A percentile compares a stretch with the other conserved stretches of the same genome.
phyloP scores from a whole-genome alignment of 2,329 filamentous ascomycete genomes.

The Paecilomyces dactylethromorphus region DNA sequence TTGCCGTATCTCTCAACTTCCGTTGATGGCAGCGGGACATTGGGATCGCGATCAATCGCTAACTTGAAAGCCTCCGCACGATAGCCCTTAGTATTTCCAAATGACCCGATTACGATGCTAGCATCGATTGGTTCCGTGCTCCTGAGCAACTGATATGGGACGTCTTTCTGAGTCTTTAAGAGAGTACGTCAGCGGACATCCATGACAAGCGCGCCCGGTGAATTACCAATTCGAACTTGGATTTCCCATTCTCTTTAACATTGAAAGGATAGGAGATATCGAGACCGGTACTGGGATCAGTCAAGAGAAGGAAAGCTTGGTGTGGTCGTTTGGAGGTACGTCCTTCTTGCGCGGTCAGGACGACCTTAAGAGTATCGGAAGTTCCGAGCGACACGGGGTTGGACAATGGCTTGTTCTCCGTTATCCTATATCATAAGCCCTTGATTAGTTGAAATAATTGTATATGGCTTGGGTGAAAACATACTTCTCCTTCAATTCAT shows the following conservation, averaged over 20 bases:
- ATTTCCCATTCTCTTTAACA: slow-evolving; percentile 84
- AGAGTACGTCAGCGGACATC: slow-evolving; percentile 1
- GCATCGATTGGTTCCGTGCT: slow-evolving; percentile 64
- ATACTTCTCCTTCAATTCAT: slow-evolving; percentile 51
- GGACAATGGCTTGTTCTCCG: slow-evolving; percentile 53
- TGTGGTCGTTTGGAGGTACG: slow-evolving; percentile 78
- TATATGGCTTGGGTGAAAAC: slow-evolving; percentile 7
- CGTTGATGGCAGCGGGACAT: slow-evolving; percentile 52
- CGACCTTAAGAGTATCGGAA: slow-evolving; percentile 71
- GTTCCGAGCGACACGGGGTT: slow-evolving; percentile 59
- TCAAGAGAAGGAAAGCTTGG: slow-evolving; percentile 83
- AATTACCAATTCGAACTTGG: slow-evolving; percentile 74
- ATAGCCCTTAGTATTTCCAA: slow-evolving; percentile 65
- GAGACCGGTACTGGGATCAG: slow-evolving; percentile 66
- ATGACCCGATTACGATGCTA: slow-evolving; percentile 79
- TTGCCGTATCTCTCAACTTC: slow-evolving; percentile 78
- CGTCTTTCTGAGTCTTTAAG: slow-evolving; percentile 78
- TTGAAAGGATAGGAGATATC: slow-evolving; percentile 81
- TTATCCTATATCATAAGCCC: slow-evolving; percentile 44
- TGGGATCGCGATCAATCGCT: slow-evolving; percentile 57
- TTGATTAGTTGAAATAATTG: not conserved
- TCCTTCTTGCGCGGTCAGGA: slow-evolving; percentile 73
- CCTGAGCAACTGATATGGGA: slow-evolving; percentile 73
- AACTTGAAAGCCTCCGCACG: slow-evolving; percentile 68
- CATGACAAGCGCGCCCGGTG: not conserved